phyloP scores from a whole-genome alignment of 345 rosid species.

The Aquilaria yunnanensis region DNA sequence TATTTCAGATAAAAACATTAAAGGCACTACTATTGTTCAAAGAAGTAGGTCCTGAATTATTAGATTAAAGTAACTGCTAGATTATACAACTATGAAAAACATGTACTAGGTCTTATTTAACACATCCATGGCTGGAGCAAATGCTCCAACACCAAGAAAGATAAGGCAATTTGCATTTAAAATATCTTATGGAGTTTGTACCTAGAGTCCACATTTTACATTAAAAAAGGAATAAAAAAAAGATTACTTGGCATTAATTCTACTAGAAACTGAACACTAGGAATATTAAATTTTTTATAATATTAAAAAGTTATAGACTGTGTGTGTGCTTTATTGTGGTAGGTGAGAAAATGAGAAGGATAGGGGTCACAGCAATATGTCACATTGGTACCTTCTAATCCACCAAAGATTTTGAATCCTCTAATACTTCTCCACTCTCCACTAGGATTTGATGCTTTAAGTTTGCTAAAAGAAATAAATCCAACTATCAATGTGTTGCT shows the following conservation, averaged over 20 bases:
- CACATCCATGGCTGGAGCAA: conserved; percentile 82
- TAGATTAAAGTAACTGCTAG: too few relatives aligned
- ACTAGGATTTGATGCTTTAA: conserved; percentile 46
- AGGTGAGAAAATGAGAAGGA: background rate
- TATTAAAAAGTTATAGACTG: background rate
- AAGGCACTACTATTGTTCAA: too few relatives aligned
- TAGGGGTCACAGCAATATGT: background rate
- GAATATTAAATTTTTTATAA: too few relatives aligned
- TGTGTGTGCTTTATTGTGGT: background rate
- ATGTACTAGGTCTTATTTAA: conserved; percentile 35
- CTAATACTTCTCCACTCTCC: conserved; percentile 54
- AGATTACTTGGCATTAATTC: too few relatives aligned
- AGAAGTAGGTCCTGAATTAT: too few relatives aligned
- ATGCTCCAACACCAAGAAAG: conserved; percentile 87
- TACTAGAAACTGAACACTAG: background rate
- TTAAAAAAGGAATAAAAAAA: too few relatives aligned
- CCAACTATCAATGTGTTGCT: too few relatives aligned
- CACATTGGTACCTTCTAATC: conserved; percentile 56
- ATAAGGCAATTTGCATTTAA: conserved; percentile 60
- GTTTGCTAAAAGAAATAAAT: too few relatives aligned
- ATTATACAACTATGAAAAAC: too few relatives aligned
- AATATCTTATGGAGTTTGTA: conserved; percentile 67
- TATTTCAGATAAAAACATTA: too few relatives aligned
- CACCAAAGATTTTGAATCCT: conserved; percentile 74
- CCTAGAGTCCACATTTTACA: conserved; percentile 24